Percentiles rank a stretch among this genome's conserved stretches.
phyloP scores from a whole-genome alignment of 1,139 yeast genomes.

The Pichia cactophila region DNA sequence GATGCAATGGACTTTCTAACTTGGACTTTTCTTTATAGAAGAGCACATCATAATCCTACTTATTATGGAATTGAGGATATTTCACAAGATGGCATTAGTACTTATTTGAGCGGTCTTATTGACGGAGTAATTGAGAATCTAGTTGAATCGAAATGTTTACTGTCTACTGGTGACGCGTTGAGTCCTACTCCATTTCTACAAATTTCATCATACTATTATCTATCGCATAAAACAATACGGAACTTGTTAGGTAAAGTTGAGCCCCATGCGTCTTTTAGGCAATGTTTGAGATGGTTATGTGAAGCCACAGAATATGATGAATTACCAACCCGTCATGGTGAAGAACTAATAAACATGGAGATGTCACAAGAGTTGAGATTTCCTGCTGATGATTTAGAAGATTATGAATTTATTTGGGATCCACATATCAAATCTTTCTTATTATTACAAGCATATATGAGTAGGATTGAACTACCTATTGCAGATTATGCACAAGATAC shows the following conservation, averaged over 20 bases:
- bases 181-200: slow-evolving; percentile 74
- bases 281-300: slow-evolving; percentile 64
- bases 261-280: slow-evolving; percentile 50
- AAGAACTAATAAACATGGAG: slow-evolving; percentile 85
- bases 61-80: slow-evolving; percentile 82
- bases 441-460: slow-evolving; percentile 79
- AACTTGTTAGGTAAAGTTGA: slow-evolving; percentile 49
- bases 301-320: slow-evolving; percentile 89
- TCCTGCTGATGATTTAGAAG: slow-evolving; percentile 59
- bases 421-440: slow-evolving; percentile 91
- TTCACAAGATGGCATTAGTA: slow-evolving; percentile 57
- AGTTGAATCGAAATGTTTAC: slow-evolving; percentile 65
- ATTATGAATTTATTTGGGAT: slow-evolving; percentile 72
- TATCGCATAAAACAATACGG: slow-evolving; percentile 85
- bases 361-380: slow-evolving; percentile 76
- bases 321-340: slow-evolving; percentile 90
- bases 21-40: slow-evolving; percentile 89
- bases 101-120: slow-evolving; percentile 64
- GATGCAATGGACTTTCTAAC: slow-evolving; percentile 89
- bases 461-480: slow-evolving; percentile 79
- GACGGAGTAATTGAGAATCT: slow-evolving; percentile 65
- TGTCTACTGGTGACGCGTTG: slow-evolving; percentile 40
- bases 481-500: slow-evolving; percentile 96
- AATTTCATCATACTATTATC: slow-evolving; percentile 85
- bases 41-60: slow-evolving; percentile 94